Percentiles rank a stretch among this genome's conserved stretches.
phyloP scores from a whole-genome alignment of 2,329 filamentous ascomycete species.

The Botryotinia convoluta region DNA sequence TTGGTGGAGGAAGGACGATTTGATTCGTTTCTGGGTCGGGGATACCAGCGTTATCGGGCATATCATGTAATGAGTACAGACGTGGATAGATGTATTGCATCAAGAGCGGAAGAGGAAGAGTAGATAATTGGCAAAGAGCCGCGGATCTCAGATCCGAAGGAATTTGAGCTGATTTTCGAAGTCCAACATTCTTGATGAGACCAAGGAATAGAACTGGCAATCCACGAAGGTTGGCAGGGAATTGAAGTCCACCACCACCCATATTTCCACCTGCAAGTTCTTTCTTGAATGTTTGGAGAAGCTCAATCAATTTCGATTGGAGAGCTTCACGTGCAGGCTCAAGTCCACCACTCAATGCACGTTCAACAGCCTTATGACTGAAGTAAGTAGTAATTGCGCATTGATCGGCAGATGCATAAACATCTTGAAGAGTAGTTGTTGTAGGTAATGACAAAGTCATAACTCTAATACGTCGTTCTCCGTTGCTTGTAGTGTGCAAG shows the following conservation, averaged over 20 bases:
- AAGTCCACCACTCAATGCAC: constrained; percentile 78
- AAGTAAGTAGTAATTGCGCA: constrained; percentile 91
- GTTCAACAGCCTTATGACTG: constrained; percentile 95
- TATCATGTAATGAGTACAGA: constrained; percentile 87
- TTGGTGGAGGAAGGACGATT: constrained; percentile 78
- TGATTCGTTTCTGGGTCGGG: constrained; percentile 84
- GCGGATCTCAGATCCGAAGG: constrained; percentile 91
- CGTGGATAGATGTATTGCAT: constrained; percentile 91
- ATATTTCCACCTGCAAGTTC: constrained; percentile 94
- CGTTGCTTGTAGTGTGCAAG: constrained; percentile 95
- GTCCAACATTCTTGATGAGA: constrained; percentile 91
- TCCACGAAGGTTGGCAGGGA: constrained; percentile 86
- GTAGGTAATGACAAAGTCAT: constrained; percentile 91
- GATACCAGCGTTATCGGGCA: constrained; percentile 89
- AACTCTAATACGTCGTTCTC: constrained; percentile 90
- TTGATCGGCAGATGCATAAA: constrained; percentile 94
- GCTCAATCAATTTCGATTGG: constrained; percentile 86
- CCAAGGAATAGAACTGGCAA: constrained; percentile 89
- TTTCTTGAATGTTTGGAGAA: constrained; percentile 94
- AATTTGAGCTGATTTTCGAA: constrained; percentile 90
- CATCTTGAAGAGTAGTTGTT: constrained; percentile 82
- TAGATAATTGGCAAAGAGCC: constrained; percentile 90
- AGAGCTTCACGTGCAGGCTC: constrained; percentile 89
- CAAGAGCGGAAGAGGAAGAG: constrained; percentile 81
- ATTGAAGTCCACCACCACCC: constrained; percentile 86